A percentile compares a stretch with the other conserved stretches of the same genome.
Conservation (phyloP, 2,329 filamentous ascomycete genomes). For the Arthroderma sp. region DNA sequence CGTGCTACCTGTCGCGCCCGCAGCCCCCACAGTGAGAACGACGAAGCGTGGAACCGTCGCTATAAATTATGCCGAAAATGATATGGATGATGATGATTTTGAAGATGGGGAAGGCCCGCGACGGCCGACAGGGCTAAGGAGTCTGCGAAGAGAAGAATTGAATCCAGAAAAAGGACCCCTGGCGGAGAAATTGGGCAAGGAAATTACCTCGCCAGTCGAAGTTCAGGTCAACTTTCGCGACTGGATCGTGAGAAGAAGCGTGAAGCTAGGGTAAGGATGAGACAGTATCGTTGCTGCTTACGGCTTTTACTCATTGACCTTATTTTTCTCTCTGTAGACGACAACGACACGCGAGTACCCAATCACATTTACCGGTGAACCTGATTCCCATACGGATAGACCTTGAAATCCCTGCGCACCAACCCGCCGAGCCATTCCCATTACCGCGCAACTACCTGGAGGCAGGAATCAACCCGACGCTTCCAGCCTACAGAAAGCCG, state of each 20-base stretch:
- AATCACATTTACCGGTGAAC: conserved; percentile 69
- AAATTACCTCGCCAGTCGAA: conserved; percentile 63
- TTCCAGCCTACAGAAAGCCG: conserved; percentile 65
- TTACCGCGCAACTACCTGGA: conserved; percentile 31
- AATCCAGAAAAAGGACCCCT: conserved; percentile 50
- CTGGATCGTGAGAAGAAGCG: conserved; percentile 69
- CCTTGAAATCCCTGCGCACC: conserved; percentile 68
- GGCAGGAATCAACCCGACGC: conserved; percentile 44
- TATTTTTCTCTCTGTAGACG: conserved; percentile 26
- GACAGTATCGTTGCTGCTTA: conserved; percentile 4
- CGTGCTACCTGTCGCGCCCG: conserved; percentile 57
- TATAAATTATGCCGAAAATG: conserved; percentile 96
- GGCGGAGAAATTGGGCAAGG: conserved; percentile 69
- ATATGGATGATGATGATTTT: conserved; percentile 62
- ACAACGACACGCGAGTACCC: conserved; percentile 48
- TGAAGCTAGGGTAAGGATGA: conserved; percentile 31
- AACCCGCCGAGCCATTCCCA: conserved; percentile 35
- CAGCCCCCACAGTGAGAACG: conserved; percentile 59
- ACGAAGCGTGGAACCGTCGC: conserved; percentile 94
- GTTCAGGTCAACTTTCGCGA: conserved; percentile 87
- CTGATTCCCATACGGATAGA: conserved; percentile 95
- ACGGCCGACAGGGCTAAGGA: conserved; percentile 67
- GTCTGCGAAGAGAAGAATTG: conserved; percentile 62
- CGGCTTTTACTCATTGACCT: background rate
- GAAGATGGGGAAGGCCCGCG: conserved; percentile 54